Conservation (phyloP, 2,329 filamentous ascomycete genomes). For the Drechmeria coniospora region DNA sequence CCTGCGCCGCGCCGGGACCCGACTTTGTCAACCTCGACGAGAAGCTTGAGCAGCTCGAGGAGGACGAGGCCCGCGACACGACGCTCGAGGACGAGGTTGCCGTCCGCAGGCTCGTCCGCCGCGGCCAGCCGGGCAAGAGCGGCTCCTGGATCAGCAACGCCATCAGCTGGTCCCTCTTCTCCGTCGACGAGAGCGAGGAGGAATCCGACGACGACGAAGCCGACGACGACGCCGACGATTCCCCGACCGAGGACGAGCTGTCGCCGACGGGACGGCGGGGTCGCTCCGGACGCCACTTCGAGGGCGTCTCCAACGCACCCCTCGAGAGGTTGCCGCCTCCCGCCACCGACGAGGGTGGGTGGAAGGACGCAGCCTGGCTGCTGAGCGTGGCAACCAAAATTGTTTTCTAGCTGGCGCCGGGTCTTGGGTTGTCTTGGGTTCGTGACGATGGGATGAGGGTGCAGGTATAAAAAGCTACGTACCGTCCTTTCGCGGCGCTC, state of each 20-base stretch:
- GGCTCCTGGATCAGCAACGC: conserved; percentile 45
- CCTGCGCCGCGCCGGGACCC: conserved; percentile 32
- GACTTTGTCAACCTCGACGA: conserved; percentile 50
- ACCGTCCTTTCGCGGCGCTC: background rate
- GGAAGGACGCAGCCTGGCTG: conserved; percentile 55
- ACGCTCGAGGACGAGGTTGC: conserved; percentile 41
- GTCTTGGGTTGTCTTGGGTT: background rate
- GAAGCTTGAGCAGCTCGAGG: conserved; percentile 38
- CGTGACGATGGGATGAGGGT: too few species aligned
- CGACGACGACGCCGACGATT: conserved; percentile 16
- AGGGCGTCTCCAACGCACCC: conserved; percentile 23
- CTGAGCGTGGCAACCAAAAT: conserved; percentile 49
- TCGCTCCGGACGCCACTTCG: conserved; percentile 21
- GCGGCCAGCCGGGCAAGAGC: conserved; percentile 33
- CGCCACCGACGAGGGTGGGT: conserved; percentile 40
- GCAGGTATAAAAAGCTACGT: too few species aligned
- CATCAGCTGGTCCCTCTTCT: conserved; percentile 45
- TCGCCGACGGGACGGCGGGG: conserved; percentile 14
- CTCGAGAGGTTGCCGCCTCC: conserved; percentile 32
- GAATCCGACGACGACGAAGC: conserved; percentile 27
- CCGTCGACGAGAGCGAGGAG: conserved; percentile 45
- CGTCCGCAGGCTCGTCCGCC: conserved; percentile 39
- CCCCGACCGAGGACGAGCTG: conserved; percentile 9
- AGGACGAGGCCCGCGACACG: too few species aligned
- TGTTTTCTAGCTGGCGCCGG: conserved; percentile 22